Evolutionary conservation across 2,329 filamentous ascomycete species (phyloP).

Genomic region (Calonectria fujianensis): DNA sequence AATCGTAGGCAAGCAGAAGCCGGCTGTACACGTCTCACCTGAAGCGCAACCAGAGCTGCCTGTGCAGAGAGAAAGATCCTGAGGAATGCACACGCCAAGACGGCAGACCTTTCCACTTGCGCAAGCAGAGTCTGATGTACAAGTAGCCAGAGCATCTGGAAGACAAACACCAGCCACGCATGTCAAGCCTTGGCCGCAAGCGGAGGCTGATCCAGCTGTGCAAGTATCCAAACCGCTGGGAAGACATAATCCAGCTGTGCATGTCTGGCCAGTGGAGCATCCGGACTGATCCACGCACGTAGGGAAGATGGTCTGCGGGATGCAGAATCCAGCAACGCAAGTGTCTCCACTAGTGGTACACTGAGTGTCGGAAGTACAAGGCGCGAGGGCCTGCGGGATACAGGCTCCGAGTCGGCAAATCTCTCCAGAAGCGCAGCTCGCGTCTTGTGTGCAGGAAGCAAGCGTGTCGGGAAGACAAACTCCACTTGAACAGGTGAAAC

Average conservation of each 20-base stretch:
- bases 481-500: constrained; percentile 1
- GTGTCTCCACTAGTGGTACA: not conserved
- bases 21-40: constrained; percentile 22
- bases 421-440: not conserved
- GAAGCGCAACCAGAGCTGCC: not conserved
- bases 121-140: constrained; percentile 4
- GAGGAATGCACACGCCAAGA: constrained; percentile 22
- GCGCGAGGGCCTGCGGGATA: not conserved
- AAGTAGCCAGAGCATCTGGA: constrained; percentile 4
- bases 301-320: constrained; percentile 5
- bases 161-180: constrained; percentile 23
- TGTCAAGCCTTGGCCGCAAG: not conserved
- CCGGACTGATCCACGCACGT: not conserved
- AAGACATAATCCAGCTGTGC: constrained; percentile 1
- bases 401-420: constrained; percentile 23
- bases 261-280: not conserved
- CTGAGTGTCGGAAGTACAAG: not conserved
- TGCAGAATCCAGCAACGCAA: constrained; percentile 23
- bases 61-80: not conserved
- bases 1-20: constrained; percentile 21
- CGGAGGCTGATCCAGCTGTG: not conserved
- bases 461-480: constrained; percentile 24
- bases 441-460: not conserved
- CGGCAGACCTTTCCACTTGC: constrained; percentile 5
- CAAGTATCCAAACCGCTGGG: not conserved